Base-by-base conservation (phyloP, 768 basidiomycete species). In the Hygrocybe punicea region DNA sequence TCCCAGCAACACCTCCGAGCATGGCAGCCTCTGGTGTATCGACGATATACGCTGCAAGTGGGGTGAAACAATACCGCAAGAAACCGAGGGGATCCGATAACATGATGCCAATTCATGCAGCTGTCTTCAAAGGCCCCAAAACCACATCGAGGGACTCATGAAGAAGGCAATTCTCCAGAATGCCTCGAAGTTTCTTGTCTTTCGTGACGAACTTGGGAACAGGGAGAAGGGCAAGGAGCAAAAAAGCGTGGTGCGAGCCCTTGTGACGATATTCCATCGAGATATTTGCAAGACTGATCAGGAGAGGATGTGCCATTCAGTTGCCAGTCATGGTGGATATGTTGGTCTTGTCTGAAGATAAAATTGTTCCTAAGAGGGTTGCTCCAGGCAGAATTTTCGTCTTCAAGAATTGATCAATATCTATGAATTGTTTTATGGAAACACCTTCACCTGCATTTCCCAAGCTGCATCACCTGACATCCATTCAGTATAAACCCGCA, bases 261-360 rank as follows among this genome's bases (percentile, higher is more conserved):
- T 75, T 73, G 58, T 65, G 71, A 1, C 61, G 60, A 33, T 72
- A 60, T 1, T 63, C 64, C 34, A 64, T 60, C 33, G 62, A 53
- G 0, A 77, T 67, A 55, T 77, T 76, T 10, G 70, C 69, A 5
- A 74, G 42, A 1, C 57, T 68, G 7, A 75, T 54, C 0, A 74
- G 56, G 0, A 74, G 51, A 0, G 70, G 73, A 37, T 75, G 70
- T 35, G 69, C 72, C 4, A 62, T 58, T 34, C 67, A 64, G 23
- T 63, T 63, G 14, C 72, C 71, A 10, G 69, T 71, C 52, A 66
- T 66, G 16, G 62, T 55, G 0, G 71, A 66, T 13, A 76, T 64
- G 19, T 65, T 65, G 6, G 72, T 73, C 50, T 75, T 75, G 53
- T 74, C 69, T 0, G 69, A 70, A 3, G 68, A 67, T 1, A 65